These are phyloP conservation scores for Lodderomyces parapsilosis DNA, from an alignment of 1,139 yeast species.

Conservation along the genomic window DNA sequence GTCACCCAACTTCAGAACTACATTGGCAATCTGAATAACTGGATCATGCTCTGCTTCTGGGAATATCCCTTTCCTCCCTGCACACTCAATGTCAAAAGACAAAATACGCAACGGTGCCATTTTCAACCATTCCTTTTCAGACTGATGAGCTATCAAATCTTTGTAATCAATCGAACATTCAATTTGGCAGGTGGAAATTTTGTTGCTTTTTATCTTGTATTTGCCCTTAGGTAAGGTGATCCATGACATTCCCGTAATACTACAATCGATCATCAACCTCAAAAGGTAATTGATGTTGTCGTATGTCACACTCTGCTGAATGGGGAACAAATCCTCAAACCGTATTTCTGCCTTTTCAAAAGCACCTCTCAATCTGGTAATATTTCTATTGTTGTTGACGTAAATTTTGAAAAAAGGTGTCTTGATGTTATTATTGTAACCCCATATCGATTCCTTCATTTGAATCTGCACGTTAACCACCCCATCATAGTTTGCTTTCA, in stretches of 20 bases:
- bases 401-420: slow-evolving; percentile 77
- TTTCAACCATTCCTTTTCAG: slow-evolving; percentile 93
- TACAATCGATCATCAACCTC: slow-evolving; percentile 89
- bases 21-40: slow-evolving; percentile 96
- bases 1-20: slow-evolving; percentile 81
- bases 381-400: slow-evolving; percentile 62
- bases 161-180: slow-evolving; percentile 71
- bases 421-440: slow-evolving; percentile 76
- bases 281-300: slow-evolving; percentile 87
- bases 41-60: slow-evolving; percentile 95
- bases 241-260: slow-evolving; percentile 97
- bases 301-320: slow-evolving; percentile 65
- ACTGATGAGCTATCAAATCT: slow-evolving; percentile 72
- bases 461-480: slow-evolving; percentile 62
- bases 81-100: slow-evolving; percentile 97
- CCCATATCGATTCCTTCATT: slow-evolving; percentile 89
- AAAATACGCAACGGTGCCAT: slow-evolving; percentile 92
- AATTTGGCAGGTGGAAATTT: slow-evolving; percentile 77
- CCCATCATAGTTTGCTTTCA: slow-evolving; percentile 54
- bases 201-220: slow-evolving; percentile 48
- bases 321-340: slow-evolving; percentile 59
- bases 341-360: slow-evolving; percentile 85
- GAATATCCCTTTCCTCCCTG: slow-evolving; percentile 94
- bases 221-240: slow-evolving; percentile 78
- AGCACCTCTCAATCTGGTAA: slow-evolving; percentile 67